Base-by-base conservation (phyloP, 345 rosid genomes). In the Geranium rotundifolium region DNA sequence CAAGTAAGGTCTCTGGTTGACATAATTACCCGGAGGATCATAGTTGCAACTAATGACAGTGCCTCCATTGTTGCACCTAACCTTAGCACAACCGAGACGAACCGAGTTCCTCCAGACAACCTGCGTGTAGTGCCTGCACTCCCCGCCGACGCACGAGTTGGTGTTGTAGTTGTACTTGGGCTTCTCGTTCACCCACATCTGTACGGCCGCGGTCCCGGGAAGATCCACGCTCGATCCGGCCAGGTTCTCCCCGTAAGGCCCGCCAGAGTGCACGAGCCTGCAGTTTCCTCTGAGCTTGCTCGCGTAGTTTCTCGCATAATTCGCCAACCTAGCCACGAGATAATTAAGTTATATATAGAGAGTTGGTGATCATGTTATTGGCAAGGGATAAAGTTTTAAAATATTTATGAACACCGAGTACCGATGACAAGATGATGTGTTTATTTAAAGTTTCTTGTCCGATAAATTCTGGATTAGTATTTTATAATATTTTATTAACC, bases 111-210 rank as follows among this genome's bases (percentile, higher is more conserved):
- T 61, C 67, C 73, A 71, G 39, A 71, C 70, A 1, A 75, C 67
- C 54, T 71, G 72, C 17, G 72, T 75, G 70, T 64, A 68, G 19
- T 75, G 73, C 29, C 57, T 59, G 49, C 70, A 75, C 19, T 69
- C 72, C 64, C 64, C 72, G 20, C 72, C 78, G 67, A 54, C 66
- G 54, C 79, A 75, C 60, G 79, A 71, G 73, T 67, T 75, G 34
- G 67, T 63, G 13, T 55, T 19, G 58, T 71, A 12, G 7, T 76
- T 62, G 49, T 56, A 56, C 15, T 56, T 14, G 12, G 20, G 12
- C 58, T 56, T 56, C 13, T 56, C 58, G 4, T 2, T 56, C 58
- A 56, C 58, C 58, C 58, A 56, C 18, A 56, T 6, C 23, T 23
- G 58, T 19, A 56, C 58, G 1, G 58, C 58, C 23, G 10, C 20